Conservation (phyloP, 2,329 filamentous ascomycete species). For the Paramyrothecium roridum region DNA sequence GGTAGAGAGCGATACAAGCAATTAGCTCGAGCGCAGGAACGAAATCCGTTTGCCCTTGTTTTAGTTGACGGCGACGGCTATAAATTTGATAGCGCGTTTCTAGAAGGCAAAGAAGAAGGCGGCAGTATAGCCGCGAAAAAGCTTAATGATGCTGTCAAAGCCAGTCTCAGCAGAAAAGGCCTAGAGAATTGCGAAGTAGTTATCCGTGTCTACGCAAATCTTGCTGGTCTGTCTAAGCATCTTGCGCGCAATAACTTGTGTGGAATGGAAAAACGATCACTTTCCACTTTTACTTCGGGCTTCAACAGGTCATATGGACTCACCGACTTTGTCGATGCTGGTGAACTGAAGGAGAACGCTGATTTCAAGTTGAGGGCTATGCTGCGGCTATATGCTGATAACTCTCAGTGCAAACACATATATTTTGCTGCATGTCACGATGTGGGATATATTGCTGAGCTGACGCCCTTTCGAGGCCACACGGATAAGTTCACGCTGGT, state of each 20-base stretch:
- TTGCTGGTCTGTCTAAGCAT: conserved; percentile 48
- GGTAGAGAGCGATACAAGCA: conserved; percentile 53
- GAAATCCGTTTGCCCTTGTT: conserved; percentile 58
- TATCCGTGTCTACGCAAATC: conserved; percentile 54
- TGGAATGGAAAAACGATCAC: conserved; percentile 52
- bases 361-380: conserved; percentile 56
- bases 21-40: conserved; percentile 43
- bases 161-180: conserved; percentile 40
- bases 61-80: conserved; percentile 63
- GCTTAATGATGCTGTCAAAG: conserved; percentile 48
- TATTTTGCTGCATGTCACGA: conserved; percentile 63
- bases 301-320: conserved; percentile 56
- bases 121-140: conserved; percentile 52
- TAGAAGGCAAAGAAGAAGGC: conserved; percentile 46
- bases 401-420: conserved; percentile 61
- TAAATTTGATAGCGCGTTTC: conserved; percentile 43
- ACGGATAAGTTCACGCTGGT: conserved; percentile 53
- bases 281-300: conserved; percentile 51
- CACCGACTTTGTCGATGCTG: conserved; percentile 61
- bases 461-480: conserved; percentile 49
- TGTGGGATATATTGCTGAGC: conserved; percentile 44
- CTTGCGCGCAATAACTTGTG: conserved; percentile 42
- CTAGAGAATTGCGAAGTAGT: conserved; percentile 50
- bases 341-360: conserved; percentile 57
- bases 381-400: conserved; percentile 50